phyloP scores from a whole-genome alignment of 805 yeast genomes.

The Clavispora carvajalis region DNA sequence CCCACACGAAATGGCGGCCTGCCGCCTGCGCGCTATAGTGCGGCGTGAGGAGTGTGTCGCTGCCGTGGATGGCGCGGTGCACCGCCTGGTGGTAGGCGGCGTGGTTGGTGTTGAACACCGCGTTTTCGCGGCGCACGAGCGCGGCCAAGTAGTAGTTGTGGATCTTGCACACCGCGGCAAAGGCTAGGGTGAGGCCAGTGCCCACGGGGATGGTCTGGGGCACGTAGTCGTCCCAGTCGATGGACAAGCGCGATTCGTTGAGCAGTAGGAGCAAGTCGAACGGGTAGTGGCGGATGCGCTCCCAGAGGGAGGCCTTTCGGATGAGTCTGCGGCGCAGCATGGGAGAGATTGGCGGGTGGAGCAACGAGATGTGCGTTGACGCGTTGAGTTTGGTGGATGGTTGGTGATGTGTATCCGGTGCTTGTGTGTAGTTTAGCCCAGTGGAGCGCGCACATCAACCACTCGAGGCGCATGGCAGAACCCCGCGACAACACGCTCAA shows the following conservation, averaged over 20 bases:
- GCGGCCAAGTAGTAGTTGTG: constrained; percentile 21
- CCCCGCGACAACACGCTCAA: constrained; percentile 4
- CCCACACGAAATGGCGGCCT: constrained; percentile 10
- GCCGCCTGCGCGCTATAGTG: not conserved
- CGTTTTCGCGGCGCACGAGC: constrained; percentile 24
- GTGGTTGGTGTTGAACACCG: constrained; percentile 31
- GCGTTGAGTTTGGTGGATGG: no score
- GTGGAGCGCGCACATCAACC: not conserved
- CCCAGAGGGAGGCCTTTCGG: constrained; percentile 25
- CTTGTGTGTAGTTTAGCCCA: not conserved
- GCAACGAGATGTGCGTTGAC: no score
- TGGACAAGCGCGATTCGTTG: constrained; percentile 32
- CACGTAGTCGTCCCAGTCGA: constrained; percentile 39
- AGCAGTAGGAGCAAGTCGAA: constrained; percentile 31
- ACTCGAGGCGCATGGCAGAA: no score
- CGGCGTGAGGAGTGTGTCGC: constrained; percentile 5
- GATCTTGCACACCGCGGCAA: constrained; percentile 18
- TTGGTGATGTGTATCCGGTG: no score
- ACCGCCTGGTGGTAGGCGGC: constrained; percentile 28
- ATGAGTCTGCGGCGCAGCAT: constrained; percentile 15
- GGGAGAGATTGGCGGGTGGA: no score
- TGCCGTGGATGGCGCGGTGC: constrained; percentile 12
- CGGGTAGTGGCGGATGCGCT: constrained; percentile 30
- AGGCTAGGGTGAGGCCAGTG: constrained; percentile 14
- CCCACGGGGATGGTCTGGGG: constrained; percentile 30